Base-by-base conservation (phyloP, 345 rosid species). In the Turnera subulata region DNA sequence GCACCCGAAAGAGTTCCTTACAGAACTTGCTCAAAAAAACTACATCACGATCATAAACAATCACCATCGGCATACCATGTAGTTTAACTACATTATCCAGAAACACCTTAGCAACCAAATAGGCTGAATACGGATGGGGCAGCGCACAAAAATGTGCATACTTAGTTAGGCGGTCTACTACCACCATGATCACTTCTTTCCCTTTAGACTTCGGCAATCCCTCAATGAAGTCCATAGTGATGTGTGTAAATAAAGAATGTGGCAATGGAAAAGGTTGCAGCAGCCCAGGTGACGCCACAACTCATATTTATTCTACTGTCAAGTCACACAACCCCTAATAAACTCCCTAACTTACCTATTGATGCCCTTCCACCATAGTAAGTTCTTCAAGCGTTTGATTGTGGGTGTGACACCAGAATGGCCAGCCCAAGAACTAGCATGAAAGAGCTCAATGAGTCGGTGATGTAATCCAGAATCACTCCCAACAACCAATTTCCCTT, bases 381-480 rank as follows among this genome's bases (percentile, higher is more conserved):
- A 6, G n/a, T 7, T 5, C 8, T 8, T 2, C 4, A 45, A 16
- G 2, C 49, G 15, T 5, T 5, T 0, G 5, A 17, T 5, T 16
- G 49, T 45, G 11, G 2, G 18, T 18, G 16, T 19, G 11, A 17
- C 6, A 5, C 49, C 49, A 16, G 49, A n/a, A 17, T 45, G 49
- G 4, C 49, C 49, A 2, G 20, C 21, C 2, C 15, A 4, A 18
- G 49, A 20, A 10, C 18, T 12, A 5, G 20, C n/a, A 18, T 45
- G 4, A 18, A 16, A 45, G 2, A 16, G 6, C 8, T 4, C 11
- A 11, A 45, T 4, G 20, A 45, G 5, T 17, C 5, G 5, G 2
- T 17, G 67, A 83, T 39, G 45, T 8, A 42, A 15, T 4, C 5
- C n/a, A 5, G 14, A 13, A 8, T 42, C 45, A 6, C 12, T 10